Evolutionary conservation across 1,139 yeast species (phyloP), one percentile per base, ranked within the genome.

Genomic region (Scheffersomyces parashehatae): DNA sequence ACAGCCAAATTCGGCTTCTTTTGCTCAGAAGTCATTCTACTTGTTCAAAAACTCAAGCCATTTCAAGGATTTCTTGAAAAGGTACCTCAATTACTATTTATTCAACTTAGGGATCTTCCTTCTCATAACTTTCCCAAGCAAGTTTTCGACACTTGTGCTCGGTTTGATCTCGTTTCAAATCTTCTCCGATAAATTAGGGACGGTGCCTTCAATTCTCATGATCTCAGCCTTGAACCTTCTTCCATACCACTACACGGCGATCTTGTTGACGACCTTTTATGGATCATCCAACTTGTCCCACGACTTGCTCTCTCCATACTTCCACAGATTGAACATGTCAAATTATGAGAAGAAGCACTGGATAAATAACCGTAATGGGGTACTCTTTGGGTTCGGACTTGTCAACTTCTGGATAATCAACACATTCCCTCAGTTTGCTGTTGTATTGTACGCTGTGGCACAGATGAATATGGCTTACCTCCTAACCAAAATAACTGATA

Each of bases 371-470:
- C 67, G 88, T 33, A 80, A 77, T 41, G 87, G 87, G 0, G 69
- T 80, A 14, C 60, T 82, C 36, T 77, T 78, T 51, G 87, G 87
- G 2, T 81, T 80, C 51, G 81, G 83, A 1, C 56, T 79, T n/a
- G 71, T 75, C 37, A 78, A 74, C 58, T 79, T 68, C 49, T 50
- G 68, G 39, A 54, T 79, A 35, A 60, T 79, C 44, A 62, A 67
- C 35, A 42, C 47, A 30, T 59, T 74, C 16, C 82, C 85, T 0
- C 67, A 70, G 49, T 49, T 77, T 2, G 76, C 83, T 0, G 67
- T 78, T 13, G 54, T 80, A 6, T 64, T 72, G n/a, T 78, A 78
- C 50, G 79, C 81, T n/a, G 58, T 79, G 43, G 84, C 83, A 3
- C 78, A 80, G 53, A 70, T 81, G 5, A 70, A 77, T 34, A 68